A percentile compares a stretch with the other conserved stretches of the same genome.
Conservation (phyloP, 208 protist species). For the Leishmania lainsoni region DNA sequence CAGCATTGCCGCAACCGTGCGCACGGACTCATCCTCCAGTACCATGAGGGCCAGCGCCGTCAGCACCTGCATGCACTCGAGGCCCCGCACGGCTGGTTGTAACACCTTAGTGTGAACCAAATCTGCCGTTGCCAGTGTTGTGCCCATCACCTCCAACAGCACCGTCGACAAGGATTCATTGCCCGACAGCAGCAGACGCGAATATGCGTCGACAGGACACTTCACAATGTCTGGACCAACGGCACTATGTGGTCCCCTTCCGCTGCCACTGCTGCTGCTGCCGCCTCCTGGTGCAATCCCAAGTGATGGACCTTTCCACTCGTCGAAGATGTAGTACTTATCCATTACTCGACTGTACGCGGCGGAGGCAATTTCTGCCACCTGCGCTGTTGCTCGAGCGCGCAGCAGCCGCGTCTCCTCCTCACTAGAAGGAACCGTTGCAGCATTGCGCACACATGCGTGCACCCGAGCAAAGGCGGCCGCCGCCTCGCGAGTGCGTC, state of each 20-base stretch:
- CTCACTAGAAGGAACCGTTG: not conserved
- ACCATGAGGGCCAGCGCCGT: conserved; percentile 23
- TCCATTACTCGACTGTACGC: conserved; percentile 31
- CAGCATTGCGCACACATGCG: conserved; percentile 10
- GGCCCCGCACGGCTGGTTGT: conserved; percentile 10
- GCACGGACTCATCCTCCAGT: conserved; percentile 33
- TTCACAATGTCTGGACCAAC: conserved; percentile 8
- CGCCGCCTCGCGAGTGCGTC: conserved; percentile 30
- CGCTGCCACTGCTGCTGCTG: not conserved
- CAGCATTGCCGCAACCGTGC: conserved; percentile 16
- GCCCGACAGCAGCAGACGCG: conserved; percentile 17
- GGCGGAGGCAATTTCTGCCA: conserved; percentile 8
- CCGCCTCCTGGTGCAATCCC: conserved; percentile 8
- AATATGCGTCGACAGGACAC: conserved; percentile 11
- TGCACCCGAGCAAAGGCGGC: conserved; percentile 12
- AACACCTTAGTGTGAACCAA: conserved; percentile 12
- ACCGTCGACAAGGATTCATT: conserved; percentile 5
- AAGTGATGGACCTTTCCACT: conserved; percentile 21
- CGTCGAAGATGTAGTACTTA: conserved; percentile 28
- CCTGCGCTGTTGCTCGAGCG: conserved; percentile 10
- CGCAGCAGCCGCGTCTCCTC: conserved; percentile 15
- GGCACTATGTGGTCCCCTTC: not conserved
- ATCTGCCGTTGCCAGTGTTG: conserved; percentile 19
- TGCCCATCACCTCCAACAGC: conserved; percentile 1
- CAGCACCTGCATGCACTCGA: conserved; percentile 31